Conservation (phyloP, 2,329 filamentous ascomycete species). For the Bimuria novae-zelandiae region DNA sequence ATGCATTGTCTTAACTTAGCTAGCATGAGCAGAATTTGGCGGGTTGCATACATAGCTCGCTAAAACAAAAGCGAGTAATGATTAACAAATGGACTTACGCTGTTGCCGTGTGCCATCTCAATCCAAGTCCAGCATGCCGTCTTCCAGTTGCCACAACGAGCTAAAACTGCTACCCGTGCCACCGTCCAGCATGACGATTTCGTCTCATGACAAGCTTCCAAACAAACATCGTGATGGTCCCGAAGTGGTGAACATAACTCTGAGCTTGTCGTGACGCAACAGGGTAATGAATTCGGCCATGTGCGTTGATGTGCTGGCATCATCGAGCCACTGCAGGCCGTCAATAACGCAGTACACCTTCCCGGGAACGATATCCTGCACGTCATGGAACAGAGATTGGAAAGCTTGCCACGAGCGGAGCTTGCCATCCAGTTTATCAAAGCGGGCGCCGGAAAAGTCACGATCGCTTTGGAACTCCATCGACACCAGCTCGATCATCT, state of each 20-base stretch:
- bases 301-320: slow-evolving; percentile 8
- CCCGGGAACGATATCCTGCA: not conserved
- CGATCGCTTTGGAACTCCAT: slow-evolving; percentile 2
- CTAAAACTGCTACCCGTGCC: not conserved
- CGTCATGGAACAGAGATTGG: slow-evolving; percentile 2
- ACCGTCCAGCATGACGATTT: not conserved
- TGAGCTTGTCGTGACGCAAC: slow-evolving; percentile 10
- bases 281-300: slow-evolving; percentile 2
- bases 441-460: slow-evolving; percentile 3
- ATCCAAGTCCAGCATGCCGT: not conserved
- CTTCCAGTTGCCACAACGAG: slow-evolving; percentile 2
- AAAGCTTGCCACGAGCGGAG: not conserved
- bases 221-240: slow-evolving; percentile 16
- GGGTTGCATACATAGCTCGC: not conserved
- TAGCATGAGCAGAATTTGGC: slow-evolving; percentile 1
- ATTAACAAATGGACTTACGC: not conserved
- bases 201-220: not conserved
- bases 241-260: slow-evolving; percentile 17
- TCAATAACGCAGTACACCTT: slow-evolving; percentile 18
- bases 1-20: too few species aligned
- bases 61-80: not conserved
- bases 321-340: slow-evolving; percentile 19
- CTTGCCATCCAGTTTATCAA: slow-evolving; percentile 9
- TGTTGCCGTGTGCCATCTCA: not conserved
- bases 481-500: slow-evolving; percentile 15